Conservation (phyloP, 176 grass and related monocot genomes). For the Pontederia paniculata region DNA sequence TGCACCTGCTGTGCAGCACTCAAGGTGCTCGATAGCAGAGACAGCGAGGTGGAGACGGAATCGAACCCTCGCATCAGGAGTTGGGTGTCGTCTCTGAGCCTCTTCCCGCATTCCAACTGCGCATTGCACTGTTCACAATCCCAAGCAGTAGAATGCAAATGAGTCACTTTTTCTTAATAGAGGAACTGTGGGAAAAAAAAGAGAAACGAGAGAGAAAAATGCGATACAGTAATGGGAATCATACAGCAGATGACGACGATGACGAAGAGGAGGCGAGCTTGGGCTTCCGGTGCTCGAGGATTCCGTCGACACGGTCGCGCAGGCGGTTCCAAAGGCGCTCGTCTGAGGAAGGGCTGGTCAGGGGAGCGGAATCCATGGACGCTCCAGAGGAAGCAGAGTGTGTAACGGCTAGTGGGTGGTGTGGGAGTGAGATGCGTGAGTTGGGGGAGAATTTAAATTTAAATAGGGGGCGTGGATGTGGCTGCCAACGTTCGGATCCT, state of each 20-base stretch:
- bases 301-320: conserved; percentile 62
- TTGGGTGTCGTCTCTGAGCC: conserved; percentile 69
- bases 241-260: not conserved
- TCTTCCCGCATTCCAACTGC: conserved; percentile 54
- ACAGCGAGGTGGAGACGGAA: conserved; percentile 65
- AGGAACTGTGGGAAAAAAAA: not conserved
- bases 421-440: no score
- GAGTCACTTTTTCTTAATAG: not conserved
- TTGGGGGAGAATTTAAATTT: no score
- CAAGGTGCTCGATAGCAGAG: conserved; percentile 67
- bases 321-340: conserved; percentile 64
- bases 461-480: no score
- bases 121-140: conserved; percentile 18
- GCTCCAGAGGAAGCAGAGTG: no score
- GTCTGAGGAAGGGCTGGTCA: conserved; percentile 64
- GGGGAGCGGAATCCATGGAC: conserved; percentile 1
- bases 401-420: no score
- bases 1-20: conserved; percentile 67
- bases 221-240: not conserved
- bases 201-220: not conserved
- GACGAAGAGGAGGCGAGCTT: not conserved
- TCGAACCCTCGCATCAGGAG: conserved; percentile 77
- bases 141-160: not conserved
- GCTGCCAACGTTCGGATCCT: no score
- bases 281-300: conserved; percentile 44